phyloP scores from a whole-genome alignment of 2,329 filamentous ascomycete species.

The Phialophora tarda region DNA sequence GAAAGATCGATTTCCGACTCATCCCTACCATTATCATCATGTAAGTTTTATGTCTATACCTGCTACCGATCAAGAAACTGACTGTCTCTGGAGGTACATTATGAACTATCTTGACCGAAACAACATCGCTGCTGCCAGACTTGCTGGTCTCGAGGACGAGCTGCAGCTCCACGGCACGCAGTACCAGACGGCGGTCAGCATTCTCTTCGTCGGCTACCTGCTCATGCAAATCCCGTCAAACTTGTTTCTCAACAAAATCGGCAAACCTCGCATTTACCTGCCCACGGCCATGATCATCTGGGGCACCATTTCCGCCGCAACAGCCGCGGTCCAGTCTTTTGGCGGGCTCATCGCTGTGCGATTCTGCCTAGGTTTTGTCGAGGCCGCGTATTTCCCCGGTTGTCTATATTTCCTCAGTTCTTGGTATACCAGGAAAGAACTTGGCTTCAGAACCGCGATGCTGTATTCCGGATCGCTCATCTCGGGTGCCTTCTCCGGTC shows the following conservation, averaged over 20 bases:
- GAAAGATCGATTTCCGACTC: constrained; percentile 72
- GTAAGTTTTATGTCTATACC: constrained; percentile 68
- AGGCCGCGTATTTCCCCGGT: constrained; percentile 63
- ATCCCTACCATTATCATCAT: constrained; percentile 74
- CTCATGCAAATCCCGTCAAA: constrained; percentile 57
- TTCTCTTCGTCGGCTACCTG: constrained; percentile 65
- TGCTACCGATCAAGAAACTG: constrained; percentile 1
- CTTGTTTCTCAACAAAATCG: constrained; percentile 48
- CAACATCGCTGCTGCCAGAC: constrained; percentile 62
- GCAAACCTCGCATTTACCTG: constrained; percentile 54
- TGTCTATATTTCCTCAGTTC: constrained; percentile 53
- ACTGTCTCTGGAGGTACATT: constrained; percentile 65
- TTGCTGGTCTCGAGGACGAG: constrained; percentile 59
- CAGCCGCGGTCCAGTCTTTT: constrained; percentile 49
- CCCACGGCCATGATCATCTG: constrained; percentile 46
- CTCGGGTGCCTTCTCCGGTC: constrained; percentile 72
- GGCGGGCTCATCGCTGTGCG: constrained; percentile 50
- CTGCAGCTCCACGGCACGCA: constrained; percentile 41
- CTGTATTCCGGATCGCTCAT: constrained; percentile 64
- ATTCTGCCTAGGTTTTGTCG: constrained; percentile 49
- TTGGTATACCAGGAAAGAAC: constrained; percentile 51
- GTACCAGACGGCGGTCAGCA: constrained; percentile 48
- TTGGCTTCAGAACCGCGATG: constrained; percentile 50
- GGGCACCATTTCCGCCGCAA: constrained; percentile 46
- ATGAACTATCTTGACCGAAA: constrained; percentile 72